These are phyloP conservation scores for Actinomucor elegans DNA, from an alignment of 371 early-diverging fungal genomes.

Conservation along the genomic window DNA sequence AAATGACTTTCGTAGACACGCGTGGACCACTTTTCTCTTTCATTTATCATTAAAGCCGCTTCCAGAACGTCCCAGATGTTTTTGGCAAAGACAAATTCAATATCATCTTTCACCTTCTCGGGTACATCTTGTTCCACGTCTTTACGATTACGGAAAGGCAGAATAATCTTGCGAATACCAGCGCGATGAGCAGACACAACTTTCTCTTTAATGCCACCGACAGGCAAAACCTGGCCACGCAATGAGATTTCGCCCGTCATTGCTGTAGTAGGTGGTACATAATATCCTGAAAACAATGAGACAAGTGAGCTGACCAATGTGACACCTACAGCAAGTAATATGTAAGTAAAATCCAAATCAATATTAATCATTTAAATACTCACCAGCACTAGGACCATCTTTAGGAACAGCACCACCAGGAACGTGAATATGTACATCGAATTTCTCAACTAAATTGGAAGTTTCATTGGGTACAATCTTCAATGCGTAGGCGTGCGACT, in stretches of 20 bases:
- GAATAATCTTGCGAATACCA: conserved; percentile 64
- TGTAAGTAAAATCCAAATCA: too few species aligned
- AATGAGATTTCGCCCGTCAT: conserved; percentile 91
- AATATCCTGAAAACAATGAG: conserved; percentile 65
- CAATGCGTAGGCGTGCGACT: conserved; percentile 65
- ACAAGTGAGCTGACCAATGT: conserved; percentile 76
- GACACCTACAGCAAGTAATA: conserved; percentile 30
- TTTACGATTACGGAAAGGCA: conserved; percentile 61
- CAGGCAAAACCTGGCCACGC: conserved; percentile 81
- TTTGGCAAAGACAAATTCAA: conserved; percentile 72
- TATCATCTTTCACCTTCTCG: conserved; percentile 60
- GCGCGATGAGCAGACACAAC: conserved; percentile 84
- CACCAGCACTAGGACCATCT: conserved; percentile 79
- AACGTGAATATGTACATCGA: conserved; percentile 83
- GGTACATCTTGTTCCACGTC: conserved; percentile 73
- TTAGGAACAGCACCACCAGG: conserved; percentile 84
- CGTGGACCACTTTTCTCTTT: conserved; percentile 24
- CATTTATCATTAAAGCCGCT: conserved; percentile 49
- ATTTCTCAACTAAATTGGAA: conserved; percentile 48
- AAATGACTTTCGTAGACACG: conserved; percentile 34
- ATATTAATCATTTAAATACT: too few species aligned
- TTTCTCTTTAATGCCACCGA: conserved; percentile 88
- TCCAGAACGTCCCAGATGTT: conserved; percentile 71
- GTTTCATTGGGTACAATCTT: conserved; percentile 44
- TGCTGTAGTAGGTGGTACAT: conserved; percentile 62